Evolutionary conservation across 1,139 yeast genomes (phyloP).

Genomic region (Candida glucosophila): DNA sequence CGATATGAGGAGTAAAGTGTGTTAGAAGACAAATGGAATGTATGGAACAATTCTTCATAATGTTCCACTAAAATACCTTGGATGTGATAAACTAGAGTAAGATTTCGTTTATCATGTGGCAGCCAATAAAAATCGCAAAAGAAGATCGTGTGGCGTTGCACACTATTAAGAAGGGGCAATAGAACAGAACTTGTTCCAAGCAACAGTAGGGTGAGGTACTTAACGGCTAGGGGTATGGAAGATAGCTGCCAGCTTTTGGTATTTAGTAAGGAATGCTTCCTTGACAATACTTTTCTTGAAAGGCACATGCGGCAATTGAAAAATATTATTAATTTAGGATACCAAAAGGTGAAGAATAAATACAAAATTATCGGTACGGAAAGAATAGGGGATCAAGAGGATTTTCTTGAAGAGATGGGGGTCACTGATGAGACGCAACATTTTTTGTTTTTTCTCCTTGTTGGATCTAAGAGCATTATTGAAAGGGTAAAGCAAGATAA

Average conservation of each 20-base stretch:
- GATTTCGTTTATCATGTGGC: no score
- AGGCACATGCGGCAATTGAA: constrained; percentile 10
- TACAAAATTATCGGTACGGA: constrained; percentile 34
- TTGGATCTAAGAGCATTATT: constrained; percentile 13
- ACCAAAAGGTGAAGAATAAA: constrained; percentile 34
- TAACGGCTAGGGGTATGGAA: no score
- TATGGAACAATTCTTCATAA: no score
- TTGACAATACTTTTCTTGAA: constrained; percentile 5
- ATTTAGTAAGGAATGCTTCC: constrained; percentile 18
- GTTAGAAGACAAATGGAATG: no score
- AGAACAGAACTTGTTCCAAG: no score
- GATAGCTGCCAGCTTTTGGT: constrained; percentile 15
- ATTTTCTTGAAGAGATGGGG: constrained; percentile 19
- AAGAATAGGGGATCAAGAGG: constrained; percentile 25
- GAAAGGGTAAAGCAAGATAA: constrained; percentile 8
- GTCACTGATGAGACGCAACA: constrained; percentile 13
- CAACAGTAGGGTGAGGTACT: no score
- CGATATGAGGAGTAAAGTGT: no score
- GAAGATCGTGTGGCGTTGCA: no score
- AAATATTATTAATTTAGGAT: constrained; percentile 37
- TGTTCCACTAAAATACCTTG: no score
- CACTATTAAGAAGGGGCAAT: no score
- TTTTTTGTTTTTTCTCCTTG: constrained; percentile 20
- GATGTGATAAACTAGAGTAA: no score
- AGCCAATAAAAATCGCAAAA: no score